Percentiles rank a stretch among this genome's conserved stretches.
Conservation (phyloP, 768 basidiomycete genomes). For the Russula sp. region DNA sequence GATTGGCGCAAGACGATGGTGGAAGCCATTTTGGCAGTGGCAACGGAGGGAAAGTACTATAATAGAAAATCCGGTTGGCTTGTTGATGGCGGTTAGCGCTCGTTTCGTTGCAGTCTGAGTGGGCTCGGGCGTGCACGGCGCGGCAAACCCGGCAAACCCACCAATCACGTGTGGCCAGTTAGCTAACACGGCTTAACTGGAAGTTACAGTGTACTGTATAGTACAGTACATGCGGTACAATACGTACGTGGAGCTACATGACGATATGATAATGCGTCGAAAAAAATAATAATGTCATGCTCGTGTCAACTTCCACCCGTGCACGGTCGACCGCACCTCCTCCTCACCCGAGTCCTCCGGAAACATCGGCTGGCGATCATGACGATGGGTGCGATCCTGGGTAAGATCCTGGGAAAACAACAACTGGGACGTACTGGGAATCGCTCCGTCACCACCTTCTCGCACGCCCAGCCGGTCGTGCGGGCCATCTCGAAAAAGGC, state of each 20-base stretch:
- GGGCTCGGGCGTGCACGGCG: no score
- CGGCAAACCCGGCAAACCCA: neutral
- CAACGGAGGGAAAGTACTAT: no score
- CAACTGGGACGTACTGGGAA: conserved; percentile 46
- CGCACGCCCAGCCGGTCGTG: conserved; percentile 62
- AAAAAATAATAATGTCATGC: no score
- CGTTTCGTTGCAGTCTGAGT: neutral
- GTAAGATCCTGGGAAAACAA: neutral
- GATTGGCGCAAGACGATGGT: conserved; percentile 3
- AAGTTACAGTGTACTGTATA: no score
- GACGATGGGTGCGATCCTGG: neutral
- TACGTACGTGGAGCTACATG: no score
- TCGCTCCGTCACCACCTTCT: conserved; percentile 57
- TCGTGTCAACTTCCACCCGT: conserved; percentile 67
- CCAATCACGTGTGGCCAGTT: neutral
- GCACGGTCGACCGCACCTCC: conserved; percentile 71
- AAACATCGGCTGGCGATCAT: conserved; percentile 71
- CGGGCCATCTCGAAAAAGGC: conserved; percentile 68
- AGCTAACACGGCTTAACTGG: no score
- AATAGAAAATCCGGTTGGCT: neutral
- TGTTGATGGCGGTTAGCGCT: neutral
- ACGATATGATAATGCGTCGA: no score
- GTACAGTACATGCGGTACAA: no score
- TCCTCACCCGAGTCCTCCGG: conserved; percentile 80
- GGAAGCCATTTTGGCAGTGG: conserved; percentile 7